These are phyloP conservation scores for Metrosideros polymorpha DNA, from an alignment of 441 rosid genomes.

Conservation along the genomic window DNA sequence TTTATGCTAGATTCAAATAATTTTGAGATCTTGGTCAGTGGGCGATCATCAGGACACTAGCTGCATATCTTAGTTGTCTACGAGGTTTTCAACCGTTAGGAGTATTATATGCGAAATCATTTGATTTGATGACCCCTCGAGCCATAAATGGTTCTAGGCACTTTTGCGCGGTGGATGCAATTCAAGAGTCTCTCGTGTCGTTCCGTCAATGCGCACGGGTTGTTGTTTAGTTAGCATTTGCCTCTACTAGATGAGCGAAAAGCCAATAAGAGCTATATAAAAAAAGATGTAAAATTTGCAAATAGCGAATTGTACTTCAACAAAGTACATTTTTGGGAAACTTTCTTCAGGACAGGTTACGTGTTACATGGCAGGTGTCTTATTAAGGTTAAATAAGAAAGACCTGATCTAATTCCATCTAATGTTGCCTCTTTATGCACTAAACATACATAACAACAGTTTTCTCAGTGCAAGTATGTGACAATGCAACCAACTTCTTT, in stretches of 20 bases:
- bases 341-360: background rate
- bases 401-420: background rate
- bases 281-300: background rate
- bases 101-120: background rate
- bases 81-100: background rate
- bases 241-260: background rate
- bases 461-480: background rate
- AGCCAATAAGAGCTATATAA: background rate
- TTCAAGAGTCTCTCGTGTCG: background rate
- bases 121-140: background rate
- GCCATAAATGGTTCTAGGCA: background rate
- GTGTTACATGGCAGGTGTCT: background rate
- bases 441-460: background rate
- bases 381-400: background rate
- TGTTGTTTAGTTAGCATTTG: background rate
- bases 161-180: background rate
- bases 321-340: background rate
- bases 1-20: background rate
- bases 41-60: background rate
- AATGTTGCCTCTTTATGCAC: background rate
- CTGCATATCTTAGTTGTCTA: background rate
- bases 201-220: background rate
- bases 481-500: background rate
- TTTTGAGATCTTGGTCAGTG: background rate
- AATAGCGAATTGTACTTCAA: background rate